Base-by-base conservation (phyloP, 345 rosid genomes). In the Aethionema arabicum region DNA sequence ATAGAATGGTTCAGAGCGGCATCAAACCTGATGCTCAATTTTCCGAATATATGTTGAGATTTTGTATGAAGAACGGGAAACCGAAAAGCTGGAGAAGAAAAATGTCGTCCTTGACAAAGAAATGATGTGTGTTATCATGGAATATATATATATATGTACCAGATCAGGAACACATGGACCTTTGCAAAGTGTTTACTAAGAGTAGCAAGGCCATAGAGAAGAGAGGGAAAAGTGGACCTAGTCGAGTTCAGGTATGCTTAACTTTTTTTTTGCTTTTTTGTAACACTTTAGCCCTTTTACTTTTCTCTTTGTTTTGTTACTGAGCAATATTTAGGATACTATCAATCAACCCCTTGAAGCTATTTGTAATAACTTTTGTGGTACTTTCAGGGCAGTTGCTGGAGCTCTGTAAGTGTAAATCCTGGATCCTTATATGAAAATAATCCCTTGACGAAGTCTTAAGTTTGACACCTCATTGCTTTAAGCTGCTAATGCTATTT, bases 371-470 rank as follows among this genome's bases (percentile, higher is more conserved):
- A 52, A 53, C 4, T 49, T 36, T 61, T 67, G 58, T 16, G 15
- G 29, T 31, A 52, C 51, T 62, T 44, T 50, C 67, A 73, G 77
- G 99, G 99, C 99, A 7, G 91, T 95, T 77, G 96, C 99, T 57
- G 99, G 99, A 79, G 83, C 99, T 66, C 85, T 95, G 99, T 95
- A 72, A 95, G 99, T 82, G 59, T 51, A 65, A 78, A 49, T 58
- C 59, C 63, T 69, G 66, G 49, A 58, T 15, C 58, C 58, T 72
- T 27, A 50, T 32, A 45, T 64, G 56, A 62, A 59, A 46, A n/a
- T n/a, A 65, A 15, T 64, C 37, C 58, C 32, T 38, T 40, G 32
- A 45, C 46, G 51, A 54, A 43, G 35, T 30, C 50, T 63, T 44
- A 30, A 71, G 54, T 41, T 35, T 35, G 41, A 13, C 52, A 40